These are phyloP conservation scores for Leccinum rimulosum DNA, from an alignment of 768 basidiomycete species.

Conservation along the genomic window DNA sequence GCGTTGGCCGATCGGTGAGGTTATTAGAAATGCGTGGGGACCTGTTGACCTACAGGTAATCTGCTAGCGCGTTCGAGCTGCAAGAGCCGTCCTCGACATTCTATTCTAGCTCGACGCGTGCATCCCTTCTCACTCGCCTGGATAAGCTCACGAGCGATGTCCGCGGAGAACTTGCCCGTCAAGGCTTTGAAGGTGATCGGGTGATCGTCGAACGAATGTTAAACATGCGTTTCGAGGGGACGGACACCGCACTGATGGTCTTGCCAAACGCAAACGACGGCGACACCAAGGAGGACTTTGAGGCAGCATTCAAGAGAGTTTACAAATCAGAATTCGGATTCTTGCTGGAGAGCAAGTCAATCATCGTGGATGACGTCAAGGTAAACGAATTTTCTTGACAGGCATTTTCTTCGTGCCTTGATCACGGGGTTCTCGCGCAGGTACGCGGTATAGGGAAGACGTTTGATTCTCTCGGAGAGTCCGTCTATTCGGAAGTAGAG, in stretches of 20 bases:
- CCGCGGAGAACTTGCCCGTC: conserved; percentile 59
- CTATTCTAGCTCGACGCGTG: conserved; percentile 59
- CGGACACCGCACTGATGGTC: conserved; percentile 91
- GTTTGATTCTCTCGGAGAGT: conserved; percentile 74
- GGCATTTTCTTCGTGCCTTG: background rate
- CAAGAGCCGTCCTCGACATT: conserved; percentile 89
- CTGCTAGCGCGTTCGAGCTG: conserved; percentile 70
- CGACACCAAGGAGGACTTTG: conserved; percentile 68
- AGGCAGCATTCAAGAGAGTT: conserved; percentile 70
- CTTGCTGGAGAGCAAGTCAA: conserved; percentile 74
- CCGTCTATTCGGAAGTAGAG: conserved; percentile 74
- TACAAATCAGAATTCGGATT: conserved; percentile 93
- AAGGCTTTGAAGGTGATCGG: conserved; percentile 78
- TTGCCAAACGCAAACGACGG: conserved; percentile 49
- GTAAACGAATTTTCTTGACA: conserved; percentile 31
- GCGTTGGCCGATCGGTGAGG: conserved; percentile 75
- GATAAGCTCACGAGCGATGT: conserved; percentile 68
- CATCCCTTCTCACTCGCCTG: conserved; percentile 58
- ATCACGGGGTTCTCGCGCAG: conserved; percentile 30
- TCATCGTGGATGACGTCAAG: conserved; percentile 92
- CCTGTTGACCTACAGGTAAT: background rate
- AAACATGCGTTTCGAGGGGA: conserved; percentile 93
- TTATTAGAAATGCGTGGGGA: background rate
- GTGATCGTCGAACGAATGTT: conserved; percentile 78
- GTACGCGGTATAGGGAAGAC: conserved; percentile 92